A percentile compares a stretch with the other conserved stretches of the same genome.
phyloP scores from a whole-genome alignment of 31 red algal genomes.

The Odonthalia washingtoniensis region DNA sequence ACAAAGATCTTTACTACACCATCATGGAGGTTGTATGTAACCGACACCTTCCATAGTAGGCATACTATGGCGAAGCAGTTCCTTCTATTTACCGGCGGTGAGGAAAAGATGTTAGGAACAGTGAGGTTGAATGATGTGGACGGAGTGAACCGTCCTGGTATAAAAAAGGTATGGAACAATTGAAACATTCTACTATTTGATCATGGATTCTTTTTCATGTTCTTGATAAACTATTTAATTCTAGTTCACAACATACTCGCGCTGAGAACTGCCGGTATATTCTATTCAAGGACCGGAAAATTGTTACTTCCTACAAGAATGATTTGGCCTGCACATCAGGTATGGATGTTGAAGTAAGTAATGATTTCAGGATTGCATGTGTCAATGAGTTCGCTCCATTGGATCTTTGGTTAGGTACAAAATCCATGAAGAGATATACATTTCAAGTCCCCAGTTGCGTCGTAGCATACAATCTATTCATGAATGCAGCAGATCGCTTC shows the following conservation, averaged over 20 bases:
- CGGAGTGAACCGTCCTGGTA: constrained; percentile 14
- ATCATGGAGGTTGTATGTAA: constrained; percentile 9
- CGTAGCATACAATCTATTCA: not conserved
- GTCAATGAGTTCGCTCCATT: not conserved
- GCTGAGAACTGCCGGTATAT: not conserved
- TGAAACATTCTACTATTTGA: constrained; percentile 7
- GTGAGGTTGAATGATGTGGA: constrained; percentile 32
- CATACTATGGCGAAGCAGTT: constrained; percentile 13
- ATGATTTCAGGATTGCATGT: not conserved
- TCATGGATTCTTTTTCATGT: constrained; percentile 18
- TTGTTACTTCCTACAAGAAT: not conserved
- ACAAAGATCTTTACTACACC: constrained; percentile 24
- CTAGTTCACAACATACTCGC: not conserved
- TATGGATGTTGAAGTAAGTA: not conserved
- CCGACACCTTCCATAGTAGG: constrained; percentile 31
- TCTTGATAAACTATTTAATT: not conserved
- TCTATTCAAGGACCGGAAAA: not conserved
- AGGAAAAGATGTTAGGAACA: constrained; percentile 5
- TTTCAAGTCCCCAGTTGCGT: not conserved
- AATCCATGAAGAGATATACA: not conserved
- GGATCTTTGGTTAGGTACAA: not conserved
- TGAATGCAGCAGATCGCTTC: not conserved
- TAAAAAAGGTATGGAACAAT: constrained; percentile 19
- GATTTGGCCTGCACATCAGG: not conserved
- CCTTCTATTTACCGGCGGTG: not conserved